These are phyloP conservation scores for Potentilla sterilis DNA, from an alignment of 306 rosid genomes.

Conservation along the genomic window DNA sequence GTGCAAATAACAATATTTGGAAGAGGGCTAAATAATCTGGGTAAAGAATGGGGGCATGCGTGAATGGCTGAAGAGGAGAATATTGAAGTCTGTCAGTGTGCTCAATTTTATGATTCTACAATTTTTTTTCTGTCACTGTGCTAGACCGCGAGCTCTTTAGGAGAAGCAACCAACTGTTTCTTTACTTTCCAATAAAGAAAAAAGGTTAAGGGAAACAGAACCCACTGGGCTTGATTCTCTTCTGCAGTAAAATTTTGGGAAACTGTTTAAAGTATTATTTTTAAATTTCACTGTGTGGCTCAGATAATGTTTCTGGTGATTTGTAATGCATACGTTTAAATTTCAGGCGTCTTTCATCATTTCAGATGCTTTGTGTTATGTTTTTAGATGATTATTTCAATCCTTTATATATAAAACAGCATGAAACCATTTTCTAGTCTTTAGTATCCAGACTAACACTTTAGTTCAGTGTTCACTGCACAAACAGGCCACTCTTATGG, in stretches of 20 bases:
- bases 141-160: not conserved
- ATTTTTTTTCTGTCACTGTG: not conserved
- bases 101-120: not conserved
- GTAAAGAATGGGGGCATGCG: not conserved
- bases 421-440: constrained; percentile 9
- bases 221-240: not conserved
- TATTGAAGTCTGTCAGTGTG: not conserved
- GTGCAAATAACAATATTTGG: not conserved
- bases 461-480: constrained; percentile 34
- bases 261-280: not conserved
- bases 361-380: not conserved
- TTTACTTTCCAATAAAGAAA: not conserved
- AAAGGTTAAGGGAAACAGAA: not conserved
- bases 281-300: not conserved
- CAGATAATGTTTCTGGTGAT: not conserved
- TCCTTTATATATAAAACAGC: not conserved
- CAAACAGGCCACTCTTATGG: constrained; percentile 37
- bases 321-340: not conserved
- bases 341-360: not conserved
- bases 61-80: not conserved
- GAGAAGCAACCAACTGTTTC: not conserved
- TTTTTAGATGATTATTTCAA: not conserved
- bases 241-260: not conserved
- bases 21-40: not conserved
- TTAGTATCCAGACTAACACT: constrained; percentile 17